Evolutionary conservation across 768 basidiomycete genomes (phyloP), one percentile per base, ranked within the genome.

Genomic region (Tylopilus sp.): DNA sequence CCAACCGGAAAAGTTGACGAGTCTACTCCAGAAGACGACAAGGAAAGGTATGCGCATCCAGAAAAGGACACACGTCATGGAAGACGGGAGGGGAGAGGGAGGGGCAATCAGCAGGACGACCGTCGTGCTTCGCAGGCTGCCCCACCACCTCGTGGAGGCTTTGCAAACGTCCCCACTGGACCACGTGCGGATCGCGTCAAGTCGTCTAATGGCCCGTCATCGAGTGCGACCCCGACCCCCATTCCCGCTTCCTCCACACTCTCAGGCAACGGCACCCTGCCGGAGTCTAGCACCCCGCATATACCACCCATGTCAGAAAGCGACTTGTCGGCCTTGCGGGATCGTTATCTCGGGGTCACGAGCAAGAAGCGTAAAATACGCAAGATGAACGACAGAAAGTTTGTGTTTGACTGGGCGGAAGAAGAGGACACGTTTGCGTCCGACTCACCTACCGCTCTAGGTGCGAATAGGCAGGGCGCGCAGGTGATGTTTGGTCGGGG

Each of bases 391-490:
- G 93, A 95, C 69, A 85, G 92, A 70, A 95, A 95, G 71, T 93
- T 98, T 66, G 91, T 95, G n/a, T 99, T 99, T 64, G 97, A 98
- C 68, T 99, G 97, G 97, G 94, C 95, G 64, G 85, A 85, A 44
- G 88, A 88, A 67, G 97, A 99, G 62, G 97, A 99, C 68, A 99
- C 97, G 13, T 86, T 89, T 62, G 75, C 81, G 8, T 82, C 79
- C 26, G 89, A 90, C 63, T 81, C 87, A 15, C 85, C 86, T n/a
- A 75, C 80, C 13, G 83, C 83, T 6, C 78, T 81, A 5, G 88
- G 86, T 2, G 78, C 78, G 47, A 83, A 83, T 48, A 77, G 88
- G 23, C 89, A 91, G 65, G 88, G 87, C 17, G 88, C 89, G 3
- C 88, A 89, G 61, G 82, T 91, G 36, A 91, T 91, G 88, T 92